Evolutionary conservation across 495 filamentous ascomycete species (phyloP).

Genomic region (Aspergillus mulundensis): DNA sequence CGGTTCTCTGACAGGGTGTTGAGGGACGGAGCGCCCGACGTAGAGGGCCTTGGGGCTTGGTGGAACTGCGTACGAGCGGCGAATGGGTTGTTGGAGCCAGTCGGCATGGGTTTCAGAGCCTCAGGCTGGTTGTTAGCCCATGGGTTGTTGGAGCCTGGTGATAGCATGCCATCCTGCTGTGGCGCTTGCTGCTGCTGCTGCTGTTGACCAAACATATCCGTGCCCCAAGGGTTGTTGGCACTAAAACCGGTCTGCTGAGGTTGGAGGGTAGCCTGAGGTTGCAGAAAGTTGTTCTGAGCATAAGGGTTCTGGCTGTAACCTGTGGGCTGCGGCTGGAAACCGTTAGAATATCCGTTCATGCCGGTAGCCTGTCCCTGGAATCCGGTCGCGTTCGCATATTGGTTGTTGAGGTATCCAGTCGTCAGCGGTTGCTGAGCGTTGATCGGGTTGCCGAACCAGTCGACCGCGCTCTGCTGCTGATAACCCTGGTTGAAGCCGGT

Average conservation of each 20-base stretch:
- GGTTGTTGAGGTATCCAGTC: slow-evolving; percentile 80
- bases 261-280: slow-evolving; percentile 52
- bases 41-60: slow-evolving; percentile 51
- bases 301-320: slow-evolving; percentile 58
- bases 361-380: slow-evolving; percentile 63
- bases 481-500: slow-evolving; percentile 95
- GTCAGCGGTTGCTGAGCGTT: slow-evolving; percentile 68
- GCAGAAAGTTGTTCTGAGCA: slow-evolving; percentile 50
- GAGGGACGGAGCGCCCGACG: slow-evolving; percentile 58
- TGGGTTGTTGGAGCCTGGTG: slow-evolving; percentile 84
- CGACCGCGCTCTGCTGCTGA: slow-evolving; percentile 90
- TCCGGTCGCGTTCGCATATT: slow-evolving; percentile 71
- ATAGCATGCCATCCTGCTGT: slow-evolving; percentile 54
- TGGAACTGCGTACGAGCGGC: slow-evolving; percentile 54
- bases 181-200: slow-evolving; percentile 44
- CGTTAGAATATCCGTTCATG: slow-evolving; percentile 63
- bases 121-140: slow-evolving; percentile 46
- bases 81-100: slow-evolving; percentile 97
- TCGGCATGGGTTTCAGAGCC: slow-evolving; percentile 53
- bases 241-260: slow-evolving; percentile 71
- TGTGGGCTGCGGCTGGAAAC: slow-evolving; percentile 60
- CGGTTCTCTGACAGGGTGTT: slow-evolving; percentile 69
- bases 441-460: slow-evolving; percentile 95
- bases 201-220: slow-evolving; percentile 42
- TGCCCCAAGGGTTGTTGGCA: slow-evolving; percentile 66